Conservation (phyloP, 2,329 filamentous ascomycete genomes). For the Epichloe bromicola region DNA sequence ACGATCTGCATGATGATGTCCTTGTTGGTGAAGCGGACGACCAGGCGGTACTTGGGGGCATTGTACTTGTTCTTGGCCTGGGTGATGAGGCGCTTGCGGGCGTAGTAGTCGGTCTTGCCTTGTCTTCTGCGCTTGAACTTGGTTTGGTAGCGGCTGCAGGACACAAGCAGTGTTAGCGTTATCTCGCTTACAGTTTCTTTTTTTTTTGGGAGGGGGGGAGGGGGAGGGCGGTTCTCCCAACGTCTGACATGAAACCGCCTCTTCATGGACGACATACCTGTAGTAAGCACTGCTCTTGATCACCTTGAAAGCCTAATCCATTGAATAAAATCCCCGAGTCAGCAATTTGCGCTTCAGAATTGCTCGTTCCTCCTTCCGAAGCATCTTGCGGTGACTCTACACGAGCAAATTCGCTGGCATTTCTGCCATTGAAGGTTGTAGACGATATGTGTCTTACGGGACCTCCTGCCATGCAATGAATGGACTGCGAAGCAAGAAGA, state of each 20-base stretch:
- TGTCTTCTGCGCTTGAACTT: constrained; percentile 96
- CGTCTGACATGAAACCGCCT: too few species aligned
- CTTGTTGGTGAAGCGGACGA: constrained; percentile 98
- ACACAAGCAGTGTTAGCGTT: background rate
- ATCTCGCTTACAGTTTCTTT: too few species aligned
- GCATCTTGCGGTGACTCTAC: constrained; percentile 92
- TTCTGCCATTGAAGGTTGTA: constrained; percentile 23
- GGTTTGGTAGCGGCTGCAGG: constrained; percentile 84
- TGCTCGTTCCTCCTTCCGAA: constrained; percentile 58
- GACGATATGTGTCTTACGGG: background rate
- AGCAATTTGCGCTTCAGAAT: constrained; percentile 99
- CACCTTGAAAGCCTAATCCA: constrained; percentile 67
- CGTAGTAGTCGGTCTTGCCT: constrained; percentile 99
- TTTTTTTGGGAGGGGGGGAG: too few species aligned
- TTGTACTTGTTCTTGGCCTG: constrained; percentile 99
- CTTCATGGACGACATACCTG: constrained; percentile 44
- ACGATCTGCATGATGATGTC: constrained; percentile 99
- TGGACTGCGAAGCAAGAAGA: background rate
- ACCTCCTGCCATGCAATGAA: background rate
- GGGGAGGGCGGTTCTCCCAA: too few species aligned
- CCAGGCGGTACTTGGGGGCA: constrained; percentile 98
- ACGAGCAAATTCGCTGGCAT: constrained; percentile 26
- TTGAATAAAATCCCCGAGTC: constrained; percentile 57
- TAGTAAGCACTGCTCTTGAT: constrained; percentile 98
- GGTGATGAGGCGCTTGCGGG: constrained; percentile 97